Conservation (phyloP, 805 yeast species). For the Wickerhamiella spandovensis region DNA sequence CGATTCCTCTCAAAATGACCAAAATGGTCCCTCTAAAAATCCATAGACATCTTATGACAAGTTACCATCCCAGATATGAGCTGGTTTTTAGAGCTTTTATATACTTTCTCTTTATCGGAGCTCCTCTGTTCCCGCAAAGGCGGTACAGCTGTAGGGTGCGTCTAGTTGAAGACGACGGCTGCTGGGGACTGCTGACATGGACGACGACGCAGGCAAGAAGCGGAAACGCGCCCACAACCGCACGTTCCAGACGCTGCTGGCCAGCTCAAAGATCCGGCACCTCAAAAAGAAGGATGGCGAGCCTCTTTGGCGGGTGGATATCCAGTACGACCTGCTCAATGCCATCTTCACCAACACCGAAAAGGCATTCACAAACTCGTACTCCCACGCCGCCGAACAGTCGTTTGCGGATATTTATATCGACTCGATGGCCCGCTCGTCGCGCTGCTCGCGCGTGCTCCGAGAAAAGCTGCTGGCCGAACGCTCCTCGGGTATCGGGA, state of each 20-base stretch:
- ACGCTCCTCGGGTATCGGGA: slow-evolving; percentile 47
- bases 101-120: too few species aligned
- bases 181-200: neutral
- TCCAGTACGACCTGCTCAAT: slow-evolving; percentile 67
- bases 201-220: neutral
- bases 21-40: too few species aligned
- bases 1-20: neutral
- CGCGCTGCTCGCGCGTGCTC: slow-evolving; percentile 70
- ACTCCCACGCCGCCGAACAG: slow-evolving; percentile 31
- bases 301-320: slow-evolving; percentile 78
- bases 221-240: slow-evolving; percentile 15
- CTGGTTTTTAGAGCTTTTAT: too few species aligned
- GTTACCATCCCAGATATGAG: too few species aligned
- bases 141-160: too few species aligned
- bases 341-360: slow-evolving; percentile 49
- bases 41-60: too few species aligned
- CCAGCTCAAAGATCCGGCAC: slow-evolving; percentile 26
- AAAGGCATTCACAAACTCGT: slow-evolving; percentile 44
- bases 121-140: too few species aligned
- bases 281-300: slow-evolving; percentile 85
- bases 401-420: slow-evolving; percentile 79
- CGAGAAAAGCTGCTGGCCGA: slow-evolving; percentile 63
- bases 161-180: too few species aligned
- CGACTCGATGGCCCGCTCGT: slow-evolving; percentile 66
- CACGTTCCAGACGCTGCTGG: slow-evolving; percentile 17